These are phyloP conservation scores for Mariannaea sp. DNA, from an alignment of 2,329 filamentous ascomycete species.

Conservation along the genomic window DNA sequence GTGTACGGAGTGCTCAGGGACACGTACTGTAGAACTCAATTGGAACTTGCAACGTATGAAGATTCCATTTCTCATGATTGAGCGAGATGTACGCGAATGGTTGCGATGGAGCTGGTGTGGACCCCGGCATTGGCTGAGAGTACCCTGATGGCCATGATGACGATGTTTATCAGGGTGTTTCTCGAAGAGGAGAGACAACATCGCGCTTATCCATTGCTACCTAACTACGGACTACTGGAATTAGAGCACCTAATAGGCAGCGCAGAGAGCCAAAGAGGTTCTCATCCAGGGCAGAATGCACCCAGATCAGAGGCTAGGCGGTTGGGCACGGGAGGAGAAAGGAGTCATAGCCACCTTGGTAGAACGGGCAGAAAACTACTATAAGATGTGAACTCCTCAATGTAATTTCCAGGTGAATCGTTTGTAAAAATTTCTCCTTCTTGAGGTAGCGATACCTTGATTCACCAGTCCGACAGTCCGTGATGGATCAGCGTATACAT, in stretches of 20 bases:
- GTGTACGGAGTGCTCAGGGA: no score
- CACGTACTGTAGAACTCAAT: no score
- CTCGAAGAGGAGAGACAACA: neutral
- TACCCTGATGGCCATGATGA: conserved; percentile 20
- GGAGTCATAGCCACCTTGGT: no score
- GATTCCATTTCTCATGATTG: neutral
- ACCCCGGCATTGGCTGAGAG: neutral
- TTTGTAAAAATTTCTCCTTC: no score
- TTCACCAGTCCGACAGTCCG: neutral
- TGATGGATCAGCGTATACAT: conserved; percentile 5
- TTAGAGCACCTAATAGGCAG: no score
- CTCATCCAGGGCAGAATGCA: conserved; percentile 7
- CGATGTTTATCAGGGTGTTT: conserved; percentile 17
- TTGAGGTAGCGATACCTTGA: neutral
- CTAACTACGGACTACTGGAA: no score
- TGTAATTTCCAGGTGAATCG: neutral
- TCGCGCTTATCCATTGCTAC: conserved; percentile 3
- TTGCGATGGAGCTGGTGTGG: conserved; percentile 9
- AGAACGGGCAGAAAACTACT: no score
- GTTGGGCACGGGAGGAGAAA: neutral
- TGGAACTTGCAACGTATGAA: no score
- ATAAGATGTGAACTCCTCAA: neutral
- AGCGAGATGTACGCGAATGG: neutral
- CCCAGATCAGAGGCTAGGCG: no score
- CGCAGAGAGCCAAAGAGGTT: conserved; percentile 13